Evolutionary conservation across 2,329 filamentous ascomycete species (phyloP).

Genomic region (Diplodia sapinea): DNA sequence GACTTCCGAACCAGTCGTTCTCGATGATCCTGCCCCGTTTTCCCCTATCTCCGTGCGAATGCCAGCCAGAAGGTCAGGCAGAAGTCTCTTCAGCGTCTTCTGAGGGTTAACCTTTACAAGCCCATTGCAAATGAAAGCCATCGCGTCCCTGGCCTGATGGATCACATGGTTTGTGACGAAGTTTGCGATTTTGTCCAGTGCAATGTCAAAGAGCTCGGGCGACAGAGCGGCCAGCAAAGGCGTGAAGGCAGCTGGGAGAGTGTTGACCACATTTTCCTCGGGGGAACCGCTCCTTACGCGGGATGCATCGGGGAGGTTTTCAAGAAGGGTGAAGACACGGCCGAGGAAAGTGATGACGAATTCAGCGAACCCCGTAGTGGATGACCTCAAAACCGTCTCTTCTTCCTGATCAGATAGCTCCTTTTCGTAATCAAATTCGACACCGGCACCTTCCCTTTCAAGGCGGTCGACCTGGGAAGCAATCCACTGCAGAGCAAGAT

Average conservation of each 20-base stretch:
- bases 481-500: conserved; percentile 87
- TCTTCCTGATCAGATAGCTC: conserved; percentile 87
- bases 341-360: conserved; percentile 90
- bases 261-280: conserved; percentile 97
- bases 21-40: conserved; percentile 92
- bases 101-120: conserved; percentile 94
- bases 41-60: conserved; percentile 97
- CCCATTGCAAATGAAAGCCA: conserved; percentile 97
- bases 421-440: conserved; percentile 82
- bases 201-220: conserved; percentile 89
- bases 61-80: conserved; percentile 87
- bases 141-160: conserved; percentile 93
- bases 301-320: conserved; percentile 91
- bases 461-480: conserved; percentile 92
- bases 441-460: conserved; percentile 82
- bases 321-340: conserved; percentile 91
- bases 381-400: conserved; percentile 85
- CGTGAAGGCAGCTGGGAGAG: conserved; percentile 86
- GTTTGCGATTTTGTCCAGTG: conserved; percentile 86
- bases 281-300: conserved; percentile 88
- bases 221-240: conserved; percentile 90
- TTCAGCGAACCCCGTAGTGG: conserved; percentile 90
- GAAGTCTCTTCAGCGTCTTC: conserved; percentile 87
- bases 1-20: conserved; percentile 91
- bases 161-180: conserved; percentile 96